Conservation (phyloP, 2,329 filamentous ascomycete genomes). For the Diaporthe velutina region DNA sequence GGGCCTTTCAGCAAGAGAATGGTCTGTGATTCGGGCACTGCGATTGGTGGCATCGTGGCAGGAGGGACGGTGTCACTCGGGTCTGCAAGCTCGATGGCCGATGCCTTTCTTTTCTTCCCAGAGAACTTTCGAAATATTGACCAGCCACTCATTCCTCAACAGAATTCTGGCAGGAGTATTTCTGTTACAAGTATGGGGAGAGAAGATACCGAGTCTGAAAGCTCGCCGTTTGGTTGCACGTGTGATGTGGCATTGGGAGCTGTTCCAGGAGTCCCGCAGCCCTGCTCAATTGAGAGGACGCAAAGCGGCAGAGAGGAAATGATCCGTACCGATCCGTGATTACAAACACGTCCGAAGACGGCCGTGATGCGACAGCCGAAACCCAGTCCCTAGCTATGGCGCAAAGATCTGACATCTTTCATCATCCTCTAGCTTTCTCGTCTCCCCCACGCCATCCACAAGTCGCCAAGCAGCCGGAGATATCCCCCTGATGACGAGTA, state of each 20-base stretch:
- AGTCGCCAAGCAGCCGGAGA: conserved; percentile 12
- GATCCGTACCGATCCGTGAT: conserved; percentile 28
- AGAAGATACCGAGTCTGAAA: background rate
- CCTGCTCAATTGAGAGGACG: conserved; percentile 9
- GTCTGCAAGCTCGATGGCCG: background rate
- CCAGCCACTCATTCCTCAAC: conserved; percentile 29
- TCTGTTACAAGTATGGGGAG: background rate
- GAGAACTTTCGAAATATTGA: conserved; percentile 34
- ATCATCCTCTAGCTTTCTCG: conserved; percentile 34
- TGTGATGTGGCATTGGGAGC: background rate
- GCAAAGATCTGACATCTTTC: conserved; percentile 37
- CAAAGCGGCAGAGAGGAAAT: background rate
- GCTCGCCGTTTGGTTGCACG: background rate
- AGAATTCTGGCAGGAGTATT: background rate
- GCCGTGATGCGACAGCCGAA: conserved; percentile 35
- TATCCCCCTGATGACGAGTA: background rate
- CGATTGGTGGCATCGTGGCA: conserved; percentile 17
- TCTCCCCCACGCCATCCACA: conserved; percentile 15
- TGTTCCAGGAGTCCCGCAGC: conserved; percentile 1
- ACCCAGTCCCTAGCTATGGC: conserved; percentile 36
- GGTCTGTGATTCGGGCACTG: conserved; percentile 45
- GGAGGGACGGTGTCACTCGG: conserved; percentile 1
- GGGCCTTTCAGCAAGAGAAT: conserved; percentile 48
- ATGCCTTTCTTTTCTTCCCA: conserved; percentile 28
- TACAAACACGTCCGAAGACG: conserved; percentile 35